Evolutionary conservation across 345 rosid species (phyloP), one percentile per base, ranked within the genome.

Genomic region (Eucalyptus curtisii): DNA sequence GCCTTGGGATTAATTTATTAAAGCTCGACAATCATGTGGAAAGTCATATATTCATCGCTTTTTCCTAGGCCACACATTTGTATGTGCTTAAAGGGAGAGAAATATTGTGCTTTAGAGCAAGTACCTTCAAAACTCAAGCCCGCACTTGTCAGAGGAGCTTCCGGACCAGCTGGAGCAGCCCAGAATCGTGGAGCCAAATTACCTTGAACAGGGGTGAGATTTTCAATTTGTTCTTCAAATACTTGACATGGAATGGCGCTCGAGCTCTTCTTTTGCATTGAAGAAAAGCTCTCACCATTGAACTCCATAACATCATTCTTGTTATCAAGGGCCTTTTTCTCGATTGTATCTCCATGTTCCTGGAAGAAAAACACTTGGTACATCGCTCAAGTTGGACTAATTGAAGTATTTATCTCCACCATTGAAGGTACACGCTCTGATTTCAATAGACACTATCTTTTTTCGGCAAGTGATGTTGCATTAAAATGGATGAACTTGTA

Each of bases 361-460:
- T 66, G 42, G 22, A 66, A 66, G 42, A 31, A 66, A n/a, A n/a
- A 13, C 42, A 8, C 42, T 66, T 1, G 11, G 1, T 16, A 31
- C 16, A 16, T 66, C 2, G 12, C 79, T 66, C 79, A 31, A 66
- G 40, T n/a, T 64, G 76, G 76, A 64, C 79, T 66, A 15, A 66
- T 31, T 0, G 6, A 31, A 3, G 22, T 66, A 0, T 66, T 66
- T 8, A 15, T 66, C 40, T 66, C 22, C 79, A 66, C 3, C 31
- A 15, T 66, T 4, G 79, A n/a, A 66, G 22, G 40, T 31, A 31
- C 79, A 15, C 0, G 6, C 76, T 14, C 10, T n/a, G 20, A 27
- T 2, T n/a, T 66, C 20, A 66, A 66, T 14, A 3, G 0, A 66
- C 22, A 8, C 0, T 15, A 0, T 61, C 71, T 13, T 61, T 61